Evolutionary conservation across 345 rosid genomes (phyloP).

Genomic region (Hypericum androsaemum): DNA sequence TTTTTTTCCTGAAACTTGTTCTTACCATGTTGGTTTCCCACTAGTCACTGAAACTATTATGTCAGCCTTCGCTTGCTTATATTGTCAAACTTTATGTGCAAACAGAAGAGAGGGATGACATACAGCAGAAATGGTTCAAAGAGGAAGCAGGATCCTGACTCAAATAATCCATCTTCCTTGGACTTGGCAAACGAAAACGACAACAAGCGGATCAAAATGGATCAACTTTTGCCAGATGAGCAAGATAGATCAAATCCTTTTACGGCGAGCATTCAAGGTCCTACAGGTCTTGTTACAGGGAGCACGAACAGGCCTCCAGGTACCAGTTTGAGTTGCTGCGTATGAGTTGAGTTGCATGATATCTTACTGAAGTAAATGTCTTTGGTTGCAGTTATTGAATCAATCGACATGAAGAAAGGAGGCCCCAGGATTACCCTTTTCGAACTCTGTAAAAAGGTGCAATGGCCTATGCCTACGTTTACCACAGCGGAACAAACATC

Average conservation of each 20-base stretch:
- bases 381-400: slow-evolving; percentile 32
- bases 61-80: slow-evolving; percentile 1
- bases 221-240: slow-evolving; percentile 13
- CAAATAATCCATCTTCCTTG: slow-evolving; percentile 9
- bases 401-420: slow-evolving; percentile 65
- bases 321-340: too few species aligned
- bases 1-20: not conserved
- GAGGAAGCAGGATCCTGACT: slow-evolving; percentile 23
- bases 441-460: slow-evolving; percentile 61
- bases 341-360: too few species aligned
- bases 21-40: not conserved
- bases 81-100: slow-evolving; percentile 9
- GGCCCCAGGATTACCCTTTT: slow-evolving; percentile 61
- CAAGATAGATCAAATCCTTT: slow-evolving; percentile 3
- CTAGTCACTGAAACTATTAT: not conserved
- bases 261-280: not conserved
- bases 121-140: slow-evolving; percentile 16
- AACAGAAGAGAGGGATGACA: slow-evolving; percentile 52
- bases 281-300: slow-evolving; percentile 22
- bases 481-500: slow-evolving; percentile 41
- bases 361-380: too few species aligned
- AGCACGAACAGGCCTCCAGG: too few species aligned
- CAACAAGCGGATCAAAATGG: slow-evolving; percentile 26
- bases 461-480: slow-evolving; percentile 68
- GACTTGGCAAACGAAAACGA: slow-evolving; percentile 3